phyloP scores from a whole-genome alignment of 352 stramenopile species.

The Globisporangium carolinianum region DNA sequence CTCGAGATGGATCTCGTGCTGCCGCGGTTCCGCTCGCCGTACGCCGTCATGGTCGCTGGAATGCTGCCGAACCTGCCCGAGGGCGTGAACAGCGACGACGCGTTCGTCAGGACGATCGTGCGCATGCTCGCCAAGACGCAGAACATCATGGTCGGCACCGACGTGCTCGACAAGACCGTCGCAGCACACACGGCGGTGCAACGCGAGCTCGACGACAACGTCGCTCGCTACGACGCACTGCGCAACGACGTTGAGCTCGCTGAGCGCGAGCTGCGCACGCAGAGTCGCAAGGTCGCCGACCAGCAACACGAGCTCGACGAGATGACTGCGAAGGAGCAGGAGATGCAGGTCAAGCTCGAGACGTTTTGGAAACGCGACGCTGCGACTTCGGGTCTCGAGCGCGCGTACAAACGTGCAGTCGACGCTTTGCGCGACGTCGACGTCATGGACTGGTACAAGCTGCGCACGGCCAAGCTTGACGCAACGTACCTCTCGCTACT shows the following conservation, averaged over 20 bases:
- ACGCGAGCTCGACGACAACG: slow-evolving; percentile 17
- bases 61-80: slow-evolving; percentile 68
- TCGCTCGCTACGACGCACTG: slow-evolving; percentile 27
- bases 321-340: slow-evolving; percentile 47
- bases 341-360: slow-evolving; percentile 76
- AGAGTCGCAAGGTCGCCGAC: slow-evolving; percentile 19
- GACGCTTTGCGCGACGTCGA: slow-evolving; percentile 38
- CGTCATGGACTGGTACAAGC: slow-evolving; percentile 67
- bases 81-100: slow-evolving; percentile 50
- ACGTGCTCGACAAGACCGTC: slow-evolving; percentile 52
- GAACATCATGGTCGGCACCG: slow-evolving; percentile 55
- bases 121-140: slow-evolving; percentile 73
- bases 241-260: slow-evolving; percentile 45
- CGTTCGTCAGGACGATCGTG: slow-evolving; percentile 67
- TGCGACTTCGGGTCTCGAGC: slow-evolving; percentile 31
- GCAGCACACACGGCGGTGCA: slow-evolving; percentile 28
- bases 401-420: slow-evolving; percentile 59
- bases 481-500: slow-evolving; percentile 47
- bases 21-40: slow-evolving; percentile 62
- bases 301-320: slow-evolving; percentile 30
- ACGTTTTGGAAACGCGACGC: slow-evolving; percentile 65
- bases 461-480: slow-evolving; percentile 60
- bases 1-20: slow-evolving; percentile 62
- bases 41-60: slow-evolving; percentile 73
- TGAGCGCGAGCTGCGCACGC: slow-evolving; percentile 35